Percentiles rank a stretch among this genome's conserved stretches.
These are phyloP conservation scores for Pleochaeta shiraiana DNA, from an alignment of 2,329 filamentous ascomycete genomes.

Conservation along the genomic window DNA sequence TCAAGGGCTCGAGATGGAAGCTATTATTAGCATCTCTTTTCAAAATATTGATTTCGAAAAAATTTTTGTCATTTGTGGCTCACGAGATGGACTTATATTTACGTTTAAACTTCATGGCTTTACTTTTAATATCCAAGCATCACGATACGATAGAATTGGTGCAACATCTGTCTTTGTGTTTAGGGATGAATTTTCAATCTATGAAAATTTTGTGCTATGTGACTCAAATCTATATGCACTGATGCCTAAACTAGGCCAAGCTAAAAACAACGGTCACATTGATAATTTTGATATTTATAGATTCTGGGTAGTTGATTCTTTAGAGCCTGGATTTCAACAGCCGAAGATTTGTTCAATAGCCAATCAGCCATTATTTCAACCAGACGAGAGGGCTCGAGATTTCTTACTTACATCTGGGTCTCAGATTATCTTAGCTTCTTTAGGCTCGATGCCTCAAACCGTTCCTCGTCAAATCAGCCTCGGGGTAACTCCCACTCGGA, in stretches of 20 bases:
- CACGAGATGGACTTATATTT: slow-evolving; percentile 15
- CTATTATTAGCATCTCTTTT: slow-evolving; percentile 14
- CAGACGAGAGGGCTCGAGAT: slow-evolving; percentile 12
- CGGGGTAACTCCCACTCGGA: slow-evolving; percentile 19
- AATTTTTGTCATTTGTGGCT: slow-evolving; percentile 15
- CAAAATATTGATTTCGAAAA: slow-evolving; percentile 2
- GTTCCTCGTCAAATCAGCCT: slow-evolving; percentile 29
- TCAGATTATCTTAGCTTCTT: slow-evolving; percentile 29
- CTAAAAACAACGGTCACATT: not conserved
- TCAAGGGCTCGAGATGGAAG: slow-evolving; percentile 7
- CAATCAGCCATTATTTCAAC: slow-evolving; percentile 20
- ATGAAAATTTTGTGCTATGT: slow-evolving; percentile 25
- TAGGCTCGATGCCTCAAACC: slow-evolving; percentile 24
- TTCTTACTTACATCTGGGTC: slow-evolving; percentile 28
- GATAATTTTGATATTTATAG: slow-evolving; percentile 14
- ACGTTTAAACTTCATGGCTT: slow-evolving; percentile 9
- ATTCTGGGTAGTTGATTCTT: slow-evolving; percentile 30
- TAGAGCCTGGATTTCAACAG: slow-evolving; percentile 24
- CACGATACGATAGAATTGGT: slow-evolving; percentile 13
- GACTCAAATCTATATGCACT: slow-evolving; percentile 23
- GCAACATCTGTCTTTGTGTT: slow-evolving; percentile 12
- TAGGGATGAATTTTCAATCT: slow-evolving; percentile 10
- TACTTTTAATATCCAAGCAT: slow-evolving; percentile 6
- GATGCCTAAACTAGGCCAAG: not conserved
- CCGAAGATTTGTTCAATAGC: slow-evolving; percentile 28